Conservation (phyloP, 108 stramenopile genomes). For the Pseudonitzschia multiseries region DNA sequence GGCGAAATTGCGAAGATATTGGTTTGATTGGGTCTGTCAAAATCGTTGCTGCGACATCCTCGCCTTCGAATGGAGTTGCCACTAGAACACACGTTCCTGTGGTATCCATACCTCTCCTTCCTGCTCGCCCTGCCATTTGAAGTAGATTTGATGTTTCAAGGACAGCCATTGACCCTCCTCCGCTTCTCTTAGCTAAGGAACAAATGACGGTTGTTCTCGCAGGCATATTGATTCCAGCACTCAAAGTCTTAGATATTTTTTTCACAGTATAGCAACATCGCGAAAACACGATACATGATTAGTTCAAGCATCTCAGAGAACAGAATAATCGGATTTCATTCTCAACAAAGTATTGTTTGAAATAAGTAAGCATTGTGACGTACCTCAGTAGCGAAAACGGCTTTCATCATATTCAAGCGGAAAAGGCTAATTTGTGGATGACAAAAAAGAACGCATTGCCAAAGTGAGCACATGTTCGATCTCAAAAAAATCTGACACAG, state of each 20-base stretch:
- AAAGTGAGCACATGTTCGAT: no score
- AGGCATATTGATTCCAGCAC: slow-evolving; percentile 93
- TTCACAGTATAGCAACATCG: background rate
- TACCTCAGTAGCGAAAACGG: slow-evolving; percentile 89
- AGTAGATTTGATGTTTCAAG: slow-evolving; percentile 79
- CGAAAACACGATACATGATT: no score
- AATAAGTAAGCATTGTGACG: no score
- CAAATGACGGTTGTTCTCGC: slow-evolving; percentile 85
- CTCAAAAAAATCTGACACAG: background rate
- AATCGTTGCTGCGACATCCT: slow-evolving; percentile 64
- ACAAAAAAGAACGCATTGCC: no score
- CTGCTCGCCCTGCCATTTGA: slow-evolving; percentile 91
- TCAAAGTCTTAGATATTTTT: slow-evolving; percentile 55
- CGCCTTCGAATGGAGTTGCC: slow-evolving; percentile 74
- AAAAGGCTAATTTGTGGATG: slow-evolving; percentile 47
- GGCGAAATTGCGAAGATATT: slow-evolving; percentile 76
- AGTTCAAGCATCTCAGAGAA: no score
- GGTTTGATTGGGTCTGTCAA: slow-evolving; percentile 75
- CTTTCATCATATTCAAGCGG: slow-evolving; percentile 80
- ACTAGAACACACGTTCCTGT: slow-evolving; percentile 68
- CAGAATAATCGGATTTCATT: background rate
- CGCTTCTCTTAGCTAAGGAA: slow-evolving; percentile 81
- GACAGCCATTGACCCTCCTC: slow-evolving; percentile 53
- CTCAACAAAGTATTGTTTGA: background rate
- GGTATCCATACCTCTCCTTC: slow-evolving; percentile 74